Conservation (phyloP, 2,329 filamentous ascomycete species). For the Scedosporium minutisporum region DNA sequence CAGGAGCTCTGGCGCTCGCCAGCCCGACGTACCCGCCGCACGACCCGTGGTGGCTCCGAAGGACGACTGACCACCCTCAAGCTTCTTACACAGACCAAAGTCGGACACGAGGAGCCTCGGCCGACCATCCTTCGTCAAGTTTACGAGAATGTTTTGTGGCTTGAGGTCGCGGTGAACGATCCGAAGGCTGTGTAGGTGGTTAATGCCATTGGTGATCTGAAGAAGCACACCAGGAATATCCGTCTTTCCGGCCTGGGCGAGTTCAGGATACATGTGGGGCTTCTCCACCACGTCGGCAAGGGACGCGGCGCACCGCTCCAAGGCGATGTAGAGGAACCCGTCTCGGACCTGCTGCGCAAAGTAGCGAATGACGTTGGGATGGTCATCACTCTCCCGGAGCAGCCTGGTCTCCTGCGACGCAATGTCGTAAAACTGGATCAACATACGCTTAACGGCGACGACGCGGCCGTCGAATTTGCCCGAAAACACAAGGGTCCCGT, state of each 20-base stretch:
- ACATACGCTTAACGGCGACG: constrained; percentile 93
- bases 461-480: constrained; percentile 90
- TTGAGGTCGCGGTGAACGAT: constrained; percentile 97
- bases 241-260: constrained; percentile 63
- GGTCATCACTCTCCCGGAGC: constrained; percentile 86
- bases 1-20: constrained; percentile 90
- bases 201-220: constrained; percentile 82
- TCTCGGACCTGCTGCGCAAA: constrained; percentile 83
- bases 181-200: constrained; percentile 79
- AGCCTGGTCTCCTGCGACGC: constrained; percentile 89
- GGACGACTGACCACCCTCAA: constrained; percentile 89
- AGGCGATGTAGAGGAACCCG: constrained; percentile 89
- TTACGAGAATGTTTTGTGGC: constrained; percentile 91
- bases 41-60: constrained; percentile 91
- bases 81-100: constrained; percentile 94
- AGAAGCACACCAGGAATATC: constrained; percentile 74
- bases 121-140: constrained; percentile 57
- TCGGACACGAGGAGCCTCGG: constrained; percentile 92
- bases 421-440: constrained; percentile 91
- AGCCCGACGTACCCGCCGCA: constrained; percentile 86
- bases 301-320: constrained; percentile 90
- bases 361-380: constrained; percentile 94
- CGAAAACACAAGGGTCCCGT: constrained; percentile 92
- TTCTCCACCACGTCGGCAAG: constrained; percentile 84
- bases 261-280: constrained; percentile 52